Conservation (phyloP, 768 basidiomycete genomes). For the Suillus plorans region DNA sequence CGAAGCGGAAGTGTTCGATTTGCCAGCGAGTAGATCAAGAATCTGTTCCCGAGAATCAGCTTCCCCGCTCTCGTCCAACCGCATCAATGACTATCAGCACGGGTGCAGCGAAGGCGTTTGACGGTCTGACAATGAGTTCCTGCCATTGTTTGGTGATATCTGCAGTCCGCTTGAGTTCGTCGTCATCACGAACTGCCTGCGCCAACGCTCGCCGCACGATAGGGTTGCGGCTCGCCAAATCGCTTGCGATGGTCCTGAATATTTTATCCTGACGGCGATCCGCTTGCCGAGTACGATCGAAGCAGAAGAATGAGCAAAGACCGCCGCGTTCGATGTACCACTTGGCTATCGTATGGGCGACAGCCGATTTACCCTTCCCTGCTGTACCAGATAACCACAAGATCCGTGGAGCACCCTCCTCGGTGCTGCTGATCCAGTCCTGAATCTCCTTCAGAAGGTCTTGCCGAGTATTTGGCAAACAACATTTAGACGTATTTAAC, state of each 20-base stretch:
- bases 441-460: constrained; percentile 13
- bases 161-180: background rate
- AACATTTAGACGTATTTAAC: constrained; percentile 3
- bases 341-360: constrained; percentile 14
- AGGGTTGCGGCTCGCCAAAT: background rate
- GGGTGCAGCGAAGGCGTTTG: constrained; percentile 14
- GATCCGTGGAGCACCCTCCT: constrained; percentile 2
- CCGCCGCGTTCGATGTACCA: constrained; percentile 9
- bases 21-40: constrained; percentile 10
- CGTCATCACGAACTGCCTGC: background rate
- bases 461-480: constrained; percentile 14
- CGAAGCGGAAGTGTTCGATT: background rate
- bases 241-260: constrained; percentile 4
- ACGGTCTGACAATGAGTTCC: constrained; percentile 16
- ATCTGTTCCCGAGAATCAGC: constrained; percentile 7
- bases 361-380: constrained; percentile 7
- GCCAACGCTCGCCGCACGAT: background rate
- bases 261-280: background rate
- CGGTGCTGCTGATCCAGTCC: constrained; percentile 11
- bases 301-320: constrained; percentile 15
- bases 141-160: constrained; percentile 13
- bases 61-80: constrained; percentile 17
- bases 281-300: constrained; percentile 7
- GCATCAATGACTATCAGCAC: constrained; percentile 27
- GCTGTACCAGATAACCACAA: constrained; percentile 14